phyloP scores from a whole-genome alignment of 768 basidiomycete genomes.

The Boletus patriciae region DNA sequence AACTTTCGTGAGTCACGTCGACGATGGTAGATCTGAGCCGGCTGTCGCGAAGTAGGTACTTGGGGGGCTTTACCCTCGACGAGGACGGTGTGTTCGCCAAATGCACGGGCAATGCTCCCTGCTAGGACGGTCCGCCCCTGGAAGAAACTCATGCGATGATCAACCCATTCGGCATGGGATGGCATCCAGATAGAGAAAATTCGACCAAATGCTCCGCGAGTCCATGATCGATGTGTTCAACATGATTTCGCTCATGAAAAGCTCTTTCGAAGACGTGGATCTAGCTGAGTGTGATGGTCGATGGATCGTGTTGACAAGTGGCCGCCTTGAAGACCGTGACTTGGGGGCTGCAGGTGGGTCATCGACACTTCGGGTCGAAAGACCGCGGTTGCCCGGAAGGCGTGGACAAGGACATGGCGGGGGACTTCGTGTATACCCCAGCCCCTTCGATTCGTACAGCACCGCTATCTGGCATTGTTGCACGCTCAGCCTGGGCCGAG shows the following conservation, averaged over 20 bases:
- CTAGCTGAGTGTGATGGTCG: background rate
- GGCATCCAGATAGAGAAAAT: background rate
- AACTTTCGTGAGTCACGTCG: background rate
- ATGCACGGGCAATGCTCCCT: background rate
- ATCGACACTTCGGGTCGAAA: background rate
- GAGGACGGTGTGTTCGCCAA: background rate
- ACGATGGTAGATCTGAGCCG: background rate
- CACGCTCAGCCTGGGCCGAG: background rate
- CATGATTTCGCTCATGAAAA: background rate
- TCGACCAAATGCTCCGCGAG: background rate
- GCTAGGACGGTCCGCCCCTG: background rate
- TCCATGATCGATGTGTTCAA: background rate
- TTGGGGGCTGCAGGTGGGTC: background rate
- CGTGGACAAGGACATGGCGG: too few species aligned
- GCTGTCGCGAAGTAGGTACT: background rate
- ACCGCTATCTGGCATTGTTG: background rate
- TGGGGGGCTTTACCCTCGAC: background rate
- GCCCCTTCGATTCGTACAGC: background rate
- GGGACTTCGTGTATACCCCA: too few species aligned
- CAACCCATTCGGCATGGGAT: background rate
- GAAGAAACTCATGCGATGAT: background rate
- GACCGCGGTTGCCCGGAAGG: background rate
- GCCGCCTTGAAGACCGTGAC: background rate
- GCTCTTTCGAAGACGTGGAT: background rate
- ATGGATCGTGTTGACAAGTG: background rate